Base-by-base conservation (phyloP, 345 rosid species). In the Citrus mangshanensis region DNA sequence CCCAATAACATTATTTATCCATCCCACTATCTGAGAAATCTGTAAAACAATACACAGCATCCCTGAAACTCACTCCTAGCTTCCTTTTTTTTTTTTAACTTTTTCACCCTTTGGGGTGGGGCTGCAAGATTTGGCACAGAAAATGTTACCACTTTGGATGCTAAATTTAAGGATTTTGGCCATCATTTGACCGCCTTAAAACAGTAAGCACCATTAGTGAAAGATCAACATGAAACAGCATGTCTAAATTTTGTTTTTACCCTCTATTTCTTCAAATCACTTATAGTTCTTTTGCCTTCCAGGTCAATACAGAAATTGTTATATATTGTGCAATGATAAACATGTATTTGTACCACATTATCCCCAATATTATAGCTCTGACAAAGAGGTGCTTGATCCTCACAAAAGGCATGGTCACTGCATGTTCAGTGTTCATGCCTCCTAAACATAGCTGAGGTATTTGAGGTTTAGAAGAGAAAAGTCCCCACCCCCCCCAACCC, bases 221-320 rank as follows among this genome's bases (percentile, higher is more conserved):
- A 75, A 75, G 78, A 75, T 63, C 34, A 28, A 30, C 70, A 49
- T 32, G 27, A 63, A 64, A 40, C 25, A 75, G 24, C 59, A 49
- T 21, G 49, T 49, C 59, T 22, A 46, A 5, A 75, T 75, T 42
- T 27, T 34, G 61, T 46, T 42, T 63, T 14, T 25, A 40, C 58
- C 8, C 37, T 40, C 3, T 19, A 9, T 27, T 28, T 19, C 42
- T 63, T 46, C 38, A 54, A 32, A 21, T 62, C 46, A 74, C 46
- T 42, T 62, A 18, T 37, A 19, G 14, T 22, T 58, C 51, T n/a
- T 72, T 72, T 3, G 25, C 5, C 54, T 59, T 59, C 65, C 51
- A n/a, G 28, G 25, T 10, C 16, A 46, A 58, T 35, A 59, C 12
- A 25, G 24, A 24, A 10, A 8, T 16, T 12, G 7, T 38, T 56